Evolutionary conservation across 2,329 filamentous ascomycete species (phyloP), one percentile per base, ranked within the genome.

Genomic region (Diaporthe batatas): DNA sequence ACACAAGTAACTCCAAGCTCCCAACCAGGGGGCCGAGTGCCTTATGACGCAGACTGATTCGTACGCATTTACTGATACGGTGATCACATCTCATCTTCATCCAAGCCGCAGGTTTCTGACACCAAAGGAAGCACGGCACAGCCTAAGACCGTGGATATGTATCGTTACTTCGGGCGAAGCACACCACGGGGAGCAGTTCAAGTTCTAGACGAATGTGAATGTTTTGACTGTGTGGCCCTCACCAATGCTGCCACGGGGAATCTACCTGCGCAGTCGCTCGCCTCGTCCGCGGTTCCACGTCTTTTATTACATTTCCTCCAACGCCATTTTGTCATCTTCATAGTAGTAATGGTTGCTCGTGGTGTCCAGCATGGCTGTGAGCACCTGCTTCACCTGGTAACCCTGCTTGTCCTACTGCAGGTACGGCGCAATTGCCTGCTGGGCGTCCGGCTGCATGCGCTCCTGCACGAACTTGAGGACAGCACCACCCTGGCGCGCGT

Each of bases 401-500:
- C 14, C 36, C 47, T 44, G 23, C n/a, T 18, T n/a, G 6, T 23
- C 39, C 59, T 79, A 88, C 76, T 80, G 79, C 73, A 90, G 83
- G 76, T 90, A 90, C 72, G 86, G 83, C 68, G 83, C 84, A 76
- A 90, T 83, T 2, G 86, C 86, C 73, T 83, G 80, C 80, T 87
- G 87, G 72, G 87, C 89, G 78, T 94, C 90, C 1, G 87, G 85
- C 58, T 87, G 85, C 74, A 98, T 84, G 77, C 94, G 90, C 81
- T 94, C 89, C 75, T 90, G 86, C 70, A 95, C 92, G 79, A 93
- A 96, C 72, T 84, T 85, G 36, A 89, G 90, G 75, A 98, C 88
- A 23, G 89, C 88, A 2, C 95, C 94, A 59, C 86, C 86, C 77
- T 94, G 91, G 78, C 91, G 90, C 79, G 86, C 85, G 82, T 98